Evolutionary conservation across 495 filamentous ascomycete species (phyloP), one percentile per base, ranked within the genome.

Genomic region (Podospora pseudopauciseta): DNA sequence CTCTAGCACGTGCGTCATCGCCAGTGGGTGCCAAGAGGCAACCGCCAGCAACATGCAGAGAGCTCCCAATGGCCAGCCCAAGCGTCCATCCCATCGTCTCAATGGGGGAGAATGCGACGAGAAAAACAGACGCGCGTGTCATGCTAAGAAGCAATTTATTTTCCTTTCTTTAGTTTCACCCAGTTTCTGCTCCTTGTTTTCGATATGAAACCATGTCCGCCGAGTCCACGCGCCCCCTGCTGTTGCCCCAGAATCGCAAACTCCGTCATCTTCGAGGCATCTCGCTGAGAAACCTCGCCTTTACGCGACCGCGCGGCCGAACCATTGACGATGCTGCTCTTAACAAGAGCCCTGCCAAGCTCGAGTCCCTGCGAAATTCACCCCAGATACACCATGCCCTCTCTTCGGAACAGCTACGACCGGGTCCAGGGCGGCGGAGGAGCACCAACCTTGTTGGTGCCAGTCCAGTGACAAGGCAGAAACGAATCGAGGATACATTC

Each of bases 241-340:
- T 87, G 69, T 76, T 87, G 63, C 79, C 85, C 67, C 82, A 96
- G 88, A 97, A 96, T 75, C 89, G 93, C 71, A 94, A 90, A 76
- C 84, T 99, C 30, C 88, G 95, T 63, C 93, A 97, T 81, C 83
- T 99, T 18, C 88, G 91, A 70, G 92, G 91, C 63, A 88, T 99
- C 61, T 93, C 90, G 60, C 79, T 97, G 26, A 92, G 95, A 61
- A 99, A 97, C 76, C 81, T 97, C 49, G 86, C 87, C 65, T 87
- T 94, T 61, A 80, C 75, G 16, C 82, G 87, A 56, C 79, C 86
- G 64, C 86, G 87, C 61, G 86, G 90, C 56, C 90, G 87, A 72
- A 93, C 94, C 26, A 88, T 91, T 76, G 93, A 97, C 77, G 94
- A 97, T 74, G 91, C 91, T 64, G 91, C 89, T 64, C 86, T 97